Base-by-base conservation (phyloP, 805 yeast genomes). In the Cyberlindnera lachancei region DNA sequence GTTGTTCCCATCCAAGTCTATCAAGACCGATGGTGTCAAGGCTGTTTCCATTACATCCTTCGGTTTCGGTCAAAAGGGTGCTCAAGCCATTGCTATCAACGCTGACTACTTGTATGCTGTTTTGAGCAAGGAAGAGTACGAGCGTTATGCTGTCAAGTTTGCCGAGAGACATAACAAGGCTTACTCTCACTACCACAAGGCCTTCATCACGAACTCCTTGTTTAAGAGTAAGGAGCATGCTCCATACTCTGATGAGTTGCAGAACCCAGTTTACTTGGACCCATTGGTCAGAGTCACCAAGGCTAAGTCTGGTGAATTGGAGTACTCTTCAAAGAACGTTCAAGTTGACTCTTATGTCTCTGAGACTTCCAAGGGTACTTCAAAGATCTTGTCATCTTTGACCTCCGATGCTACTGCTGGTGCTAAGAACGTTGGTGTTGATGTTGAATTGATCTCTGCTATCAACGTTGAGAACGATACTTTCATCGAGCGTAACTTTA, bases 41-140 rank as follows among this genome's bases (percentile, higher is more conserved):
- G 99, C 99, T 39, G 94, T 84, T 36, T 84, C 96, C 24, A 77
- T 92, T 30, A 92, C 97, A 6, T 92, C 99, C 3, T 92, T 92
- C 59, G 99, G 99, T 61, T 92, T 92, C 60, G 99, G 99, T 59
- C 99, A 92, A 69, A 92, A 92, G 73, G 99, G 99, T 67, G 98
- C 87, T 36, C 95, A 87, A 62, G 96, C 95, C 29, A 64, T 92
- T 58, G 82, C 78, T 35, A 71, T 92, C 43, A 94, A 90, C 66
- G 83, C 96, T 40, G 96, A 90, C 63, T 92, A 87, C 74, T 70
- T 94, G 63, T 86, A 65, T 58, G 94, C 94, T 40, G 77, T 85
- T 22, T 70, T 92, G 55, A 79, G 79, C 54, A 72, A 74, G 61
- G 56, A 64, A 24, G 72, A 80, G 43, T 94, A 86, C 63, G 76